These are phyloP conservation scores for Emydomyces testavorans DNA, from an alignment of 2,329 filamentous ascomycete species.

Conservation along the genomic window DNA sequence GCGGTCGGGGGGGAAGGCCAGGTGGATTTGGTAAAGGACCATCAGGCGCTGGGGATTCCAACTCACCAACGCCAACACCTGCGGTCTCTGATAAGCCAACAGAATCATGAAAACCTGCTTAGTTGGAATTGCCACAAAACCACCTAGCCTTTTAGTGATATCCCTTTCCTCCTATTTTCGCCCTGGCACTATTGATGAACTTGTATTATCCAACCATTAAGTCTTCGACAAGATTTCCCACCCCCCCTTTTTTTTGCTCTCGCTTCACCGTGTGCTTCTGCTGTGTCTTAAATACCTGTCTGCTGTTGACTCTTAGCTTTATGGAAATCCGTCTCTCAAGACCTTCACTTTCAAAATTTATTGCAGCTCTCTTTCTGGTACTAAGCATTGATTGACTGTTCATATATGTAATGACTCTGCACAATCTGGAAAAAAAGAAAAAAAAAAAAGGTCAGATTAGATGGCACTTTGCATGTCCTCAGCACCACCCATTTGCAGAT, in stretches of 20 bases:
- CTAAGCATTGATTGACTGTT: too few relatives aligned
- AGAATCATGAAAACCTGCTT: slow-evolving; percentile 9
- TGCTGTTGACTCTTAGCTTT: not conserved
- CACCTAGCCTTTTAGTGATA: slow-evolving; percentile 2
- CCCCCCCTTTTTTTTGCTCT: not conserved
- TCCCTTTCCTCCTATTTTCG: slow-evolving; percentile 1
- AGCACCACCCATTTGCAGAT: too few relatives aligned
- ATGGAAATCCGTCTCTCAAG: not conserved
- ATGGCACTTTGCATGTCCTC: too few relatives aligned
- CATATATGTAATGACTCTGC: too few relatives aligned
- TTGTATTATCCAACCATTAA: slow-evolving; percentile 9
- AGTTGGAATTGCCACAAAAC: slow-evolving; percentile 2
- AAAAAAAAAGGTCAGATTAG: too few relatives aligned
- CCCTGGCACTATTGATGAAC: slow-evolving; percentile 1
- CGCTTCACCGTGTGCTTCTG: slow-evolving; percentile 8
- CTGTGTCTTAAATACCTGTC: slow-evolving; percentile 11
- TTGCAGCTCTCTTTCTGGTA: too few relatives aligned
- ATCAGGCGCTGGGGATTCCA: slow-evolving; percentile 8
- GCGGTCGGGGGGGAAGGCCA: slow-evolving; percentile 47
- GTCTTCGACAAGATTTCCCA: not conserved
- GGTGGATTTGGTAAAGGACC: slow-evolving; percentile 33
- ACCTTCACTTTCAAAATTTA: not conserved
- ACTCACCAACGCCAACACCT: slow-evolving; percentile 9
- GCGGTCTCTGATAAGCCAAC: slow-evolving; percentile 10
- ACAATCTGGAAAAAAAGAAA: not conserved